Base-by-base conservation (phyloP, 768 basidiomycete genomes). In the Cystofilobasidium bisporidii region DNA sequence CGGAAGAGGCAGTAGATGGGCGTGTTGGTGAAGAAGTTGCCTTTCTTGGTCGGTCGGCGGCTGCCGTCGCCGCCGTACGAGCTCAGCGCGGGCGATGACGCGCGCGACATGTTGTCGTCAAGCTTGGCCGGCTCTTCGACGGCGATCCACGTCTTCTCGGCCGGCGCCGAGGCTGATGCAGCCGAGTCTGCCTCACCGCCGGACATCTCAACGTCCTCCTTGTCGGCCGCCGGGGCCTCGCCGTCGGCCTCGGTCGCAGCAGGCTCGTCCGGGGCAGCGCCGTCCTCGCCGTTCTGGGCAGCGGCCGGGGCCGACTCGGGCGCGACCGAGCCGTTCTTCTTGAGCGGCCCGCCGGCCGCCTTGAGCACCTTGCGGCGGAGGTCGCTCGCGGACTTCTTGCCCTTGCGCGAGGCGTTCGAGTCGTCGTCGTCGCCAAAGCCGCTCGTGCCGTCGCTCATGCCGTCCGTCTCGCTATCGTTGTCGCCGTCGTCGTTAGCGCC, bases 1-100 rank as follows among this genome's bases (percentile, higher is more conserved):
- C 96, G 86, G 71, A 98, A 75, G 61, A 97, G 76, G 10, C 88
- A 88, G 79, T 98, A 99, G 75, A 91, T 89, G 26, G 90, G 87
- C 57, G 89, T 91, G 78, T 97, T 96, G 67, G 84, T 84, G 78
- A 94, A 98, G 77, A 97, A 89, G 12, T 75, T 76, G 50, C 71
- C 75, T 57, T 73, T 74, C 38, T 75, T 69, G 18, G 60, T 67
- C 2, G 71, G 30, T 58, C 72, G 72, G 32, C 58, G 40, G 58
- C 66, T 38, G 22, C 67, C 40, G 11, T 70, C 61, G 43, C 36
- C 36, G 71, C 65, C 48, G 63, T 66, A 55, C 47, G 56, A 38
- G 30, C 50, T 36, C 53, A 70, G 57, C 69, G 71, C 69, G 4
- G 63, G 60, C 17, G 73, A 72, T 6, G 66, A 48, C 10, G 70